Evolutionary conservation across 139 green algal species (phyloP).

Genomic region (Yamagishiella unicocca): DNA sequence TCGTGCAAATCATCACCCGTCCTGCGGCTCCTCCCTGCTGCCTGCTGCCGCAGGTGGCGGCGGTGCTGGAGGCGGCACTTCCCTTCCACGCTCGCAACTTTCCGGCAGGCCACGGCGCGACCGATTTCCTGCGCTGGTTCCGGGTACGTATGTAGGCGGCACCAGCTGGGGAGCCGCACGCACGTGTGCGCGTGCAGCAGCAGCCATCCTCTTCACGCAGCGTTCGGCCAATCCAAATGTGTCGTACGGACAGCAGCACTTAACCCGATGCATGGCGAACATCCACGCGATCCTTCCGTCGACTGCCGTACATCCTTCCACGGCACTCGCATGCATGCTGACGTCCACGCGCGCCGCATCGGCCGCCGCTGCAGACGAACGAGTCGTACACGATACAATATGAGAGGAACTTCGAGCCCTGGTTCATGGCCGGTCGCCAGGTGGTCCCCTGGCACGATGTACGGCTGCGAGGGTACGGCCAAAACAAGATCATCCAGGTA

Average conservation of each 20-base stretch:
- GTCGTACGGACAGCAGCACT: no score
- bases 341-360: no score
- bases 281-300: no score
- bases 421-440: constrained; percentile 59
- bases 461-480: constrained; percentile 66
- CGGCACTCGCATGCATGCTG: no score
- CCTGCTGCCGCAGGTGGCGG: neutral
- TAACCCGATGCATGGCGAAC: no score
- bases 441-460: constrained; percentile 59
- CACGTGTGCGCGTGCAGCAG: neutral
- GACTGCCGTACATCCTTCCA: no score
- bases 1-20: neutral
- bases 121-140: constrained; percentile 33
- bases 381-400: constrained; percentile 6
- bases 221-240: no score
- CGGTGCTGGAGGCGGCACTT: constrained; percentile 30
- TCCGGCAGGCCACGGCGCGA: constrained; percentile 19
- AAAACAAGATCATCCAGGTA: constrained; percentile 70
- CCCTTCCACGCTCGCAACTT: constrained; percentile 40
- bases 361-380: constrained; percentile 1
- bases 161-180: no score
- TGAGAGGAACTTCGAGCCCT: constrained; percentile 65
- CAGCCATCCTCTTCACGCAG: no score
- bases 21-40: neutral
- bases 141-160: neutral